Evolutionary conservation across 2,329 filamentous ascomycete species (phyloP).

Genomic region (Neurospora crassa): DNA sequence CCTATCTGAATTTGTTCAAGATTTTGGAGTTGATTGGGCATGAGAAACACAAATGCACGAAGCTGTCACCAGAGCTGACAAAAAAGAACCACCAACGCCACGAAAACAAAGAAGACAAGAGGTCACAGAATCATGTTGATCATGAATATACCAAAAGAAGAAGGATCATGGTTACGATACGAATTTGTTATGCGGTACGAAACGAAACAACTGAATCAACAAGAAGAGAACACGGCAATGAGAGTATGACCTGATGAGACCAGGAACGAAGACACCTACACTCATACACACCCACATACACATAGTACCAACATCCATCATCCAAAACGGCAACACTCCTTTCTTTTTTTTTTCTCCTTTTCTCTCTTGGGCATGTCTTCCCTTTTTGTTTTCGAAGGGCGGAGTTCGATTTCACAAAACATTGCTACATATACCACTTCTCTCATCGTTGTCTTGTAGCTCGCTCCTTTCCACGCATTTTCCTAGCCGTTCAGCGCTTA

Average conservation of each 20-base stretch:
- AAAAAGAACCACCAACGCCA: not conserved
- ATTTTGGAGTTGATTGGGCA: not conserved
- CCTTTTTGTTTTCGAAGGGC: not conserved
- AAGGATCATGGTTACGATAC: not conserved
- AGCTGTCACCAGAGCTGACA: not conserved
- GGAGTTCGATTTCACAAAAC: not conserved
- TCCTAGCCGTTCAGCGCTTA: not conserved
- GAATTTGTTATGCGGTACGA: not conserved
- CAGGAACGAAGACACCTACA: not conserved
- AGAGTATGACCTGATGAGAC: not conserved
- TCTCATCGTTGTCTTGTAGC: not conserved
- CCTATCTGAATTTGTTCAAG: not conserved
- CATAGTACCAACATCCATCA: not conserved
- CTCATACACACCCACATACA: not conserved
- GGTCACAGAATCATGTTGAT: not conserved
- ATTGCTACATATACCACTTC: not conserved
- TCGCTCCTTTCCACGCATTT: not conserved
- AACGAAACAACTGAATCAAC: not conserved
- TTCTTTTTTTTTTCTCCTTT: not conserved
- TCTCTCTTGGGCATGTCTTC: not conserved
- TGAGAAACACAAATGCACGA: not conserved
- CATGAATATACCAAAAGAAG: not conserved
- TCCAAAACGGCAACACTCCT: not conserved
- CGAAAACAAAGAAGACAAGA: not conserved
- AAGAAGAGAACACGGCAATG: not conserved